Base-by-base conservation (phyloP, 139 green algal species). In the Tetradesmus lagerheimii region DNA sequence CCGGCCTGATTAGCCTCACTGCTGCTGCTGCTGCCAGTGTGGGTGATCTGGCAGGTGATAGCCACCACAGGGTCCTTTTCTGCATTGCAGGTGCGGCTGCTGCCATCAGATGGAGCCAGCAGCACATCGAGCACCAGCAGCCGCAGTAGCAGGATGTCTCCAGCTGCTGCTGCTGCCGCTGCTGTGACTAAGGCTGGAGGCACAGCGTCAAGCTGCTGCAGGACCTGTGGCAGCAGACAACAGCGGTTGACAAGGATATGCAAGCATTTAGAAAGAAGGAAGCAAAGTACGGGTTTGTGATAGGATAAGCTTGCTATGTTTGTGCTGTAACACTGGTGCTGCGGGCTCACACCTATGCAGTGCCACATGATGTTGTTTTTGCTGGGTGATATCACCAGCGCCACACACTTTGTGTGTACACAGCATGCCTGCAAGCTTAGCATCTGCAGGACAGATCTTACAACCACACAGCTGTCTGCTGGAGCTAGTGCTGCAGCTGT, bases 81-180 rank as follows among this genome's bases (percentile, higher is more conserved):
- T 0, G 92, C 53, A 15, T 90, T 75, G 3, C 90, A 41, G 25
- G 45, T 84, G 6, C 89, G 84, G 23, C 38, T 85, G 39, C 78
- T 57, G 14, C 89, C 93, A 78, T 97, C 96, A 1, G 47, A 25
- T 15, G 95, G 88, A 0, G 92, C 93, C 23, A 89, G 43, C 23
- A 94, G 47, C 18, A 96, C 94, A 71, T 98, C 94, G 31, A 98
- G n/a, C 29, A 89, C 90, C 41, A 96, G 15, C 45, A 96, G 45
- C 8, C 86, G 89, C 66, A 98, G 89, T 0, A 91, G 83, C 27
- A 93, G 83, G 41, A 98, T 96, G 66, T 91, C 88, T 1, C 95
- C 95, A 1, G 90, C 75, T n/a, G 38, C 62, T 15, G 93, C 94
- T 14, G 71, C 84, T 35, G 67, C 67, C 66, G 87, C 45, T 15